Conservation (phyloP, 192 early-diverging fungal species). For the Glomus cerebriforme region DNA sequence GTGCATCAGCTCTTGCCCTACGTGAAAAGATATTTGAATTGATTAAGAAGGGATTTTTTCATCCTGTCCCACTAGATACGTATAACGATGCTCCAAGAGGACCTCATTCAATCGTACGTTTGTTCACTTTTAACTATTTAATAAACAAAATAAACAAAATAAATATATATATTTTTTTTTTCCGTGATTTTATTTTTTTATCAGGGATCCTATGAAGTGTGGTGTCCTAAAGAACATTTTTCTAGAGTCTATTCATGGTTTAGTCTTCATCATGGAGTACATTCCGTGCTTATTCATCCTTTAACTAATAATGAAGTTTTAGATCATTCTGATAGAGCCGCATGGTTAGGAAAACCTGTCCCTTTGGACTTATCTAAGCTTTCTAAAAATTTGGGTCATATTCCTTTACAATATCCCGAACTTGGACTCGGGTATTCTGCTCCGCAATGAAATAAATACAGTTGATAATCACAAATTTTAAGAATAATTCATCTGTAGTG, state of each 20-base stretch:
- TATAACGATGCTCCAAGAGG: conserved; percentile 51
- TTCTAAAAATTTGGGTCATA: conserved; percentile 34
- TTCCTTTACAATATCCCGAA: conserved; percentile 65
- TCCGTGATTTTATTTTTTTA: not conserved
- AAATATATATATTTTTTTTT: too few relatives aligned
- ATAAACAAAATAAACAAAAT: too few relatives aligned
- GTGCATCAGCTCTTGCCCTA: conserved; percentile 38
- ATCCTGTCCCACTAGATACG: conserved; percentile 50
- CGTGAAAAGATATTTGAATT: conserved; percentile 48
- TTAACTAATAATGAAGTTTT: conserved; percentile 51
- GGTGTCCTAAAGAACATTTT: conserved; percentile 66
- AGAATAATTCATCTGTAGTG: too few relatives aligned
- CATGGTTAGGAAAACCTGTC: conserved; percentile 58
- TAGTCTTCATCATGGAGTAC: conserved; percentile 46
- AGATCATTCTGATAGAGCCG: conserved; percentile 61
- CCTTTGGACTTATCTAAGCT: conserved; percentile 52
- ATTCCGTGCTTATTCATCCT: conserved; percentile 64
- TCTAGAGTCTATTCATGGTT: conserved; percentile 57
- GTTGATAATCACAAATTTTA: too few relatives aligned
- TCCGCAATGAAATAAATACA: conserved; percentile 1
- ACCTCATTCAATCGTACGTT: conserved; percentile 60
- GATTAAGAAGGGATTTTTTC: conserved; percentile 52
- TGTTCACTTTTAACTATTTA: not conserved
- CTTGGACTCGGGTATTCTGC: conserved; percentile 62
- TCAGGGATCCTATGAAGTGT: conserved; percentile 58